Conservation (phyloP, 345 rosid species). For the rapeseed (Brassica napus) region Da-Ae NC_063448.1:56323501-56324000, state of each 20-base stretch:
- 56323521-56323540: neutral
- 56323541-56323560: neutral
- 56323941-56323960: neutral
- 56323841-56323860: conserved; percentile 24
- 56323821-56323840: conserved; percentile 39
- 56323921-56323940: too few relatives aligned
- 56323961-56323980: neutral
- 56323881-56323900: neutral
- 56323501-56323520: neutral
- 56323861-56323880: neutral
- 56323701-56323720: conserved; percentile 11
- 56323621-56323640: neutral
- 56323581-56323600: conserved; percentile 4
- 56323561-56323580: conserved; percentile 25
- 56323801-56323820: conserved; percentile 40
- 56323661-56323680: neutral
- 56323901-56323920: neutral
- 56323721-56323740: conserved; percentile 21
- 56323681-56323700: conserved; percentile 9
- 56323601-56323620: conserved; percentile 14
- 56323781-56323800: conserved; percentile 40
- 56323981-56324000: neutral
- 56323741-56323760: conserved; percentile 28
- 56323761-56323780: conserved; percentile 3
- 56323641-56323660: neutral